Evolutionary conservation across 352 stramenopile species (phyloP).

Genomic region (Thalassiosira mediterranea): DNA sequence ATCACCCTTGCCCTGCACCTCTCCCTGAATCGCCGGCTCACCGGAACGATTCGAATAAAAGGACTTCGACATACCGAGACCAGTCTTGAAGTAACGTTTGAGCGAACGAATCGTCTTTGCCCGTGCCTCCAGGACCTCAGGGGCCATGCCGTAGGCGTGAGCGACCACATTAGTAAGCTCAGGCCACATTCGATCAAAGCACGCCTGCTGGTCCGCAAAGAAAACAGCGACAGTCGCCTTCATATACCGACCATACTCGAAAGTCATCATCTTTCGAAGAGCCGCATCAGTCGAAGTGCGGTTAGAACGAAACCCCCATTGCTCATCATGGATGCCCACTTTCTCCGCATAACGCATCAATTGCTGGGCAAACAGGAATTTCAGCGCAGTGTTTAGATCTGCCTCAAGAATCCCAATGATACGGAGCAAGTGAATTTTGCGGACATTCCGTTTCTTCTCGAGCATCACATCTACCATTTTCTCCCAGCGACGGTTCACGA

Average conservation of each 20-base stretch:
- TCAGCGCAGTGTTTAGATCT: conserved; percentile 37
- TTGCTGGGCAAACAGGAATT: conserved; percentile 14
- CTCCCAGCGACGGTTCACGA: conserved; percentile 21
- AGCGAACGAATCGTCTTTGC: not conserved
- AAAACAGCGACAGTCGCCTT: conserved; percentile 17
- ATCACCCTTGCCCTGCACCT: conserved; percentile 38
- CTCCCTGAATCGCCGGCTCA: conserved; percentile 1
- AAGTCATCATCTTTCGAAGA: conserved; percentile 1
- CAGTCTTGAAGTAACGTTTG: conserved; percentile 11
- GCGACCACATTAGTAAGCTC: not conserved
- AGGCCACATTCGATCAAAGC: conserved; percentile 4
- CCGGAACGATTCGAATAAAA: not conserved
- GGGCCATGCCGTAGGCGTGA: not conserved
- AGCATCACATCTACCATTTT: conserved; percentile 40
- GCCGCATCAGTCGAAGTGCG: not conserved
- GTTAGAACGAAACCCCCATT: conserved; percentile 6
- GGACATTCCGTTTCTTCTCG: conserved; percentile 37
- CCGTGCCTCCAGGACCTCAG: not conserved
- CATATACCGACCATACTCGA: conserved; percentile 18
- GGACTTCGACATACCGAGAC: not conserved
- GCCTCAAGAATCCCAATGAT: conserved; percentile 55
- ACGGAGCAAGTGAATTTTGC: conserved; percentile 39
- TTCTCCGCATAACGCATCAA: conserved; percentile 10
- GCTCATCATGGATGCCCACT: not conserved
- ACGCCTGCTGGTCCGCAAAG: not conserved